Base-by-base conservation (phyloP, 306 rosid genomes). In the Malus orientalis region DNA sequence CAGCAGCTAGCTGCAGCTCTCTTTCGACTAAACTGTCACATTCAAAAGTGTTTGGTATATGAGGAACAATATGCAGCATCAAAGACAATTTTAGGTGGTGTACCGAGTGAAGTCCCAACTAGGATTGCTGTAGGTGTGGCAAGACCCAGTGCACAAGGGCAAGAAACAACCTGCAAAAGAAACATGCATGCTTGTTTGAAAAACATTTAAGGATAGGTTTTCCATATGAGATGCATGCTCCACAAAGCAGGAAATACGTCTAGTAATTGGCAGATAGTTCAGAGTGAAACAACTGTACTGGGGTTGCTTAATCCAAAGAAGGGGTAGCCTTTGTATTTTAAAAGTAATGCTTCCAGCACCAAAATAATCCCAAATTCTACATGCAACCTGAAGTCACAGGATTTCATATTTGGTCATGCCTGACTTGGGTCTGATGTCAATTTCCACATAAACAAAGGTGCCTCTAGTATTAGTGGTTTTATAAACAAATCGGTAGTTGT, bases 71-170 rank as follows among this genome's bases (percentile, higher is more conserved):
- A 66, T 36, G 49, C 44, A 68, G 22, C 32, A 58, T 62, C 65
- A 13, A 67, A 42, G 68, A 79, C 78, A 69, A 73, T 23, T 49
- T 59, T 67, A 80, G 73, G 78, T 38, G 55, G 58, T 77, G 29
- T 86, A 92, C 97, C 98, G 58, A 92, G 92, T 55, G 98, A 92
- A 79, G 97, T 95, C 88, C 99, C 99, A 74, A 92, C 97, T 69
- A 96, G 88, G 84, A 92, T 96, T 81, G 99, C 97, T 45, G 98
- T 96, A 69, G 98, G 99, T 73, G 99, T 95, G 75, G 97, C 99
- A 73, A 95, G 98, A 84, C 99, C 99, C 82, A 95, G 73, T 69
- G 97, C 99, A 76, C 99, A 96, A 51, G 99, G 99, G 82, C 98
- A 96, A 80, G 98, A 96, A 78, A 96, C 98, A 74, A 96, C 99